A percentile compares a stretch with the other conserved stretches of the same genome.
These are phyloP conservation scores for Venturia carpophila DNA, from an alignment of 2,329 filamentous ascomycete species.

Conservation along the genomic window DNA sequence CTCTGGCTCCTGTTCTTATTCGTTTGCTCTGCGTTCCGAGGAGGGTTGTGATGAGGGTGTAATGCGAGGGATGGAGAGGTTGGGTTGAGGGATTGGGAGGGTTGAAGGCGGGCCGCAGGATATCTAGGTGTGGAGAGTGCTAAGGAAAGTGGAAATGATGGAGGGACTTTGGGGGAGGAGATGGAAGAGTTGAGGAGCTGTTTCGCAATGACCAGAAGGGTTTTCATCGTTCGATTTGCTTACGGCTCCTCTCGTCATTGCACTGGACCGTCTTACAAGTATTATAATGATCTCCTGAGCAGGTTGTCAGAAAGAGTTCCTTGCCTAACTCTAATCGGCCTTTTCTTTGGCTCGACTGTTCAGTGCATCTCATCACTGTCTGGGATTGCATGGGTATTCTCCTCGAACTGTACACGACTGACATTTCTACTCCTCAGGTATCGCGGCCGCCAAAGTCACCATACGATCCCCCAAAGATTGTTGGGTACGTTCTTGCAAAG, in stretches of 20 bases:
- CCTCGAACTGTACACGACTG: neutral
- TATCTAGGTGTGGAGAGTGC: neutral
- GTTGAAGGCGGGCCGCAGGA: neutral
- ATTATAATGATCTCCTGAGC: neutral
- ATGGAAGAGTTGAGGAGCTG: neutral
- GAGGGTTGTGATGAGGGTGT: neutral
- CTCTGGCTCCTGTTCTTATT: slow-evolving; percentile 2
- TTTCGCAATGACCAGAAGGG: neutral
- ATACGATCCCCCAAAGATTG: slow-evolving; percentile 91
- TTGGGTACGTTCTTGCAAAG: slow-evolving; percentile 98
- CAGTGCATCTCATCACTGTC: neutral
- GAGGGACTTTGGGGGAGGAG: neutral
- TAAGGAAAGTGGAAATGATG: no score
- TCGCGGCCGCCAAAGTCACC: slow-evolving; percentile 67
- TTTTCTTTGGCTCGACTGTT: neutral
- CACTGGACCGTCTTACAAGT: neutral
- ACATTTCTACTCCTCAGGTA: slow-evolving; percentile 37
- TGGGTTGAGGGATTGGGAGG: neutral
- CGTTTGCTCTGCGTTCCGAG: neutral
- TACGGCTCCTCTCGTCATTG: neutral
- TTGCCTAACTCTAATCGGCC: neutral
- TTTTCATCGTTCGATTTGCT: neutral
- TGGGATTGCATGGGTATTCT: neutral
- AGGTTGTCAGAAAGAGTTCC: neutral
- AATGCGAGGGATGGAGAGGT: neutral